Base-by-base conservation (phyloP, 2,329 filamentous ascomycete genomes). In the Fusarium irregulare region DNA sequence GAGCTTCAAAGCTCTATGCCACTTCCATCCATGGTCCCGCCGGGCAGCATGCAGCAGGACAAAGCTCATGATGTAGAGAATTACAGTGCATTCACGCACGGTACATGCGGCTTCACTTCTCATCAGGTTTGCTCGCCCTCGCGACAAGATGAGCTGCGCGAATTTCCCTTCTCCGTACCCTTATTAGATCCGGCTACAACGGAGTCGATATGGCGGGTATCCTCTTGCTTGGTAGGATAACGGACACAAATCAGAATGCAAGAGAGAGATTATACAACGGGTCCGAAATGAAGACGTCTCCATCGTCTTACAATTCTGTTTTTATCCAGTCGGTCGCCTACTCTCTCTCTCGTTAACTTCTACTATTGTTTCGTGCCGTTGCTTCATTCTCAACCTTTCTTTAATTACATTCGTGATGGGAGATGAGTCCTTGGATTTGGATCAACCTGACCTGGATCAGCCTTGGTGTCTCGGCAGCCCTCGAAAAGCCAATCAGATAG, bases 1-100 rank as follows among this genome's bases (percentile, higher is more conserved):
- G 68, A 64, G 51, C 62, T 62, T 61, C 45, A 21, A 59, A 63
- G 64, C 56, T 66, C 67, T 64, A 64, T 71, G 32, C 56, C 64
- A 60, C 57, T 57, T 66, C 32, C 63, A 53, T 66, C 61, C 51
- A 48, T 56, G 56, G 68, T 60, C 60, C 63, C 67, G 64, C 42
- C 49, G 40, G 37, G 25, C 58, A 64, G 54, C 41, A n/a, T 70
- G 45, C 55, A 57, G 37, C 56, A 51, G 49, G 42, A 27, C 59
- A 62, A 57, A 57, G 37, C 48, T 57, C 42, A 58, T 69, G 40
- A 47, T 53, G 42, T n/a, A 28, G 27, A 50, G 20, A 23, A 51
- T 45, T 44, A 71, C 68, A 69, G 68, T 71, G 42, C 16, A 21
- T 14, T 34, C 34, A 67, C 67, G n/a, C 68, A 53, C 46, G 32